These are phyloP conservation scores for Clarireedia monteithiana DNA, from an alignment of 2,329 filamentous ascomycete genomes.

Conservation along the genomic window DNA sequence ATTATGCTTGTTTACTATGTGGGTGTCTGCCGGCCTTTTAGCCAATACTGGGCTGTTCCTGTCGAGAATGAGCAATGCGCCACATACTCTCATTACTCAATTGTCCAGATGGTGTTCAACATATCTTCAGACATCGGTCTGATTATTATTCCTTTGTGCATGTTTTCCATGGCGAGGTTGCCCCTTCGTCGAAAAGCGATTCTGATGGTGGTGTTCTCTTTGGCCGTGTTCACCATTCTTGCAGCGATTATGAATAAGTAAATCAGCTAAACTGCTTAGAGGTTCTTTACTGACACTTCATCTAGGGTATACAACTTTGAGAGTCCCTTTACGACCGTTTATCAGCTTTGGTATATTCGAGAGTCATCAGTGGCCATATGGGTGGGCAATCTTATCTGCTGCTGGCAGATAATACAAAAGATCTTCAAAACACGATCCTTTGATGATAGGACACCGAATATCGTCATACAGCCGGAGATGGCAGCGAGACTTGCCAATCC, in stretches of 20 bases:
- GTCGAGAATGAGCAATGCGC: constrained; percentile 44
- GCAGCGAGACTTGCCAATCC: neutral
- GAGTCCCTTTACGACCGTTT: constrained; percentile 26
- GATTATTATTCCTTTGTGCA: constrained; percentile 42
- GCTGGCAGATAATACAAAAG: constrained; percentile 33
- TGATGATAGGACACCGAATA: constrained; percentile 7
- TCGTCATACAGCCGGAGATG: constrained; percentile 7
- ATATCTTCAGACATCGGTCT: constrained; percentile 51
- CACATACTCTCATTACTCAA: constrained; percentile 46
- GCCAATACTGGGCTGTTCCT: constrained; percentile 51
- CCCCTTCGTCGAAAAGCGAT: constrained; percentile 35
- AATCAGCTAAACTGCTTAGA: constrained; percentile 10
- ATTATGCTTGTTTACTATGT: constrained; percentile 24
- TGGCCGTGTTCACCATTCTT: constrained; percentile 47
- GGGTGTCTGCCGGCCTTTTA: constrained; percentile 45
- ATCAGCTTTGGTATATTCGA: constrained; percentile 40
- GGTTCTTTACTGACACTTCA: neutral
- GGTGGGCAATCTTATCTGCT: constrained; percentile 43
- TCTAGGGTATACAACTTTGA: constrained; percentile 19
- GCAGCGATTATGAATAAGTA: constrained; percentile 41
- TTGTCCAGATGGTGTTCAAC: constrained; percentile 50
- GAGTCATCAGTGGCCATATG: constrained; percentile 44
- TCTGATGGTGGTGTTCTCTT: constrained; percentile 36
- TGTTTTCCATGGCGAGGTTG: constrained; percentile 33
- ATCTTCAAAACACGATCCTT: constrained; percentile 19